Evolutionary conservation across 139 green algal species (phyloP), one percentile per base, ranked within the genome.

Genomic region (Coccomyxa sp.): DNA sequence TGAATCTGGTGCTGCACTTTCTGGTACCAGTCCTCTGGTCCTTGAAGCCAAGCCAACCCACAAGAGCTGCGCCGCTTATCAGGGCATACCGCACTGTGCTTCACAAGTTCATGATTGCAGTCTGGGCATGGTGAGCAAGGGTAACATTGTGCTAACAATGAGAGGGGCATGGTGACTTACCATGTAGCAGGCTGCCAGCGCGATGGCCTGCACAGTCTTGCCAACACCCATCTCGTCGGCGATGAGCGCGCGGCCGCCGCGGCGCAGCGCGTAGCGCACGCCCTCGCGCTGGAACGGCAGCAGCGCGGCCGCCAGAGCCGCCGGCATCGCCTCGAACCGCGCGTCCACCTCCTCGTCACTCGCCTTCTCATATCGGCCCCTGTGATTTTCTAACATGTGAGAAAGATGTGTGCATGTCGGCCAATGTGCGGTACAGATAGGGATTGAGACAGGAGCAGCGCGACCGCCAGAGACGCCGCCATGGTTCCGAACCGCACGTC

Each of bases 221-320:
- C 95, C 95, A 58, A 98, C 92, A 0, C 95, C 95, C 94, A 97
- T 97, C 88, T 98, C 96, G 79, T 99, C 96, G 10, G 91, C 96
- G n/a, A 99, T 92, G 10, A 99, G 86, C 63, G 85, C 88, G 0
- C 95, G 87, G 10, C 96, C 96, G 1, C 81, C 28, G 27, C 91
- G 87, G 32, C 67, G 21, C 77, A 99, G 87, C 4, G 87, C 95
- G 88, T 93, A 98, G 30, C 74, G 83, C 81, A 98, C 94, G 13
- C 94, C 95, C 57, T 94, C 85, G 25, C 81, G 71, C 85, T 95
- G 91, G 77, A 93, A 93, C 38, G 89, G 88, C 86, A 95, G 86
- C 27, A 95, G 88, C 11, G 91, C 91, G 3, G 18, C 25, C 23
- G 80, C 60, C 82, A 97, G 86, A 63, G 86, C 83, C 1, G 58